These are phyloP conservation scores for Didymella pinodella DNA, from an alignment of 2,329 filamentous ascomycete species.

Conservation along the genomic window DNA sequence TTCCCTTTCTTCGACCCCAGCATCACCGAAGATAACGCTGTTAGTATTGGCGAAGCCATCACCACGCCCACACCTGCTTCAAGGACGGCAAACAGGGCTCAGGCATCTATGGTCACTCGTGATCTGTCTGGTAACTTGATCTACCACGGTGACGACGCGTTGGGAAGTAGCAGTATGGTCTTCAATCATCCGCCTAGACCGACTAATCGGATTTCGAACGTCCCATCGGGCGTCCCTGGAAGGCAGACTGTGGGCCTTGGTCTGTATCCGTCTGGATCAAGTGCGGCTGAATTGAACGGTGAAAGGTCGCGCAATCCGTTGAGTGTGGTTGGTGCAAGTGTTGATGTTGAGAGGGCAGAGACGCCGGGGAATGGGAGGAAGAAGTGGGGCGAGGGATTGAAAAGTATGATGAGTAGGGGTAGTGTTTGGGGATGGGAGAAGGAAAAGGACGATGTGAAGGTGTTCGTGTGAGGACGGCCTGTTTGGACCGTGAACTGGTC, in stretches of 20 bases:
- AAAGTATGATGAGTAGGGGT: constrained; percentile 27
- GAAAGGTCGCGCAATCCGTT: constrained; percentile 28
- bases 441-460: constrained; percentile 30
- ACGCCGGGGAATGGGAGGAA: constrained; percentile 27
- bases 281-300: constrained; percentile 19
- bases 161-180: constrained; percentile 30
- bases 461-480: constrained; percentile 30
- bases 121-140: constrained; percentile 33
- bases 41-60: constrained; percentile 20
- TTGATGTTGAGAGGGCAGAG: constrained; percentile 22
- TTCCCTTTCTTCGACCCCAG: constrained; percentile 40
- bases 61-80: constrained; percentile 5
- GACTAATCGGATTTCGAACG: constrained; percentile 3
- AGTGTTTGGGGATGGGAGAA: constrained; percentile 27
- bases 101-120: constrained; percentile 19
- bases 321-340: constrained; percentile 22
- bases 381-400: constrained; percentile 38
- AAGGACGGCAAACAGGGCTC: not conserved
- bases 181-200: constrained; percentile 21
- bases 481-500: not conserved
- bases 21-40: constrained; percentile 14
- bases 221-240: constrained; percentile 3
- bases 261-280: constrained; percentile 23
- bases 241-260: constrained; percentile 19
- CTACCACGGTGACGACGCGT: constrained; percentile 31